phyloP scores from a whole-genome alignment of 1,284 basidiomycete species.

The Ustilago crameri region DNA sequence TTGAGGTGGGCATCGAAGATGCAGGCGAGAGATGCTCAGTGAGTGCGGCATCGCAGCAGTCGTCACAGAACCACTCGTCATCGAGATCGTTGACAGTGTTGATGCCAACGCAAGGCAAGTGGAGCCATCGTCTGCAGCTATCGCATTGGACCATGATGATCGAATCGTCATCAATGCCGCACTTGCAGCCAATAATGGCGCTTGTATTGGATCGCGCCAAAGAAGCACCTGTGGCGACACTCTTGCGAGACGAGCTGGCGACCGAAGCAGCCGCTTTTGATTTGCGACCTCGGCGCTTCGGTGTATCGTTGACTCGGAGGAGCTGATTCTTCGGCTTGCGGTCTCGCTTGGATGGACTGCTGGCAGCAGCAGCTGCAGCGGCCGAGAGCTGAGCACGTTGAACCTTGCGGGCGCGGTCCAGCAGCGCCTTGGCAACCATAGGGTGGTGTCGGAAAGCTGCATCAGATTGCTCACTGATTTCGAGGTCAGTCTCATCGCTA shows the following conservation, averaged over 20 bases:
- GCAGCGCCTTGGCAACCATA: constrained; percentile 62
- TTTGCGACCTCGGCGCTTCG: constrained; percentile 43
- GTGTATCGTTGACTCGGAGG: constrained; percentile 21
- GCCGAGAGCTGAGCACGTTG: constrained; percentile 31
- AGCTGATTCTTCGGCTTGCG: constrained; percentile 34
- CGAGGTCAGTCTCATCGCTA: constrained; percentile 34
- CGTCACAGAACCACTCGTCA: constrained; percentile 67
- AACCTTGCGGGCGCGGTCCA: constrained; percentile 52
- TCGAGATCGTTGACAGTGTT: constrained; percentile 58
- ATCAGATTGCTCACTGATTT: constrained; percentile 10
- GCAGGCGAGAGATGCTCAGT: constrained; percentile 45
- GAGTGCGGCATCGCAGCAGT: constrained; percentile 48
- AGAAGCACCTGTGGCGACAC: constrained; percentile 43
- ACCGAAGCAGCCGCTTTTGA: constrained; percentile 28
- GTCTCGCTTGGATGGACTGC: constrained; percentile 25
- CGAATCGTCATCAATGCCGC: constrained; percentile 49
- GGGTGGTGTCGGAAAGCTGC: constrained; percentile 52
- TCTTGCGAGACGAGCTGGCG: constrained; percentile 39
- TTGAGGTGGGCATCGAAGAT: constrained; percentile 40
- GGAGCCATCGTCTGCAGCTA: constrained; percentile 65
- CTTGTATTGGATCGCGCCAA: constrained; percentile 35
- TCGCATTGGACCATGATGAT: constrained; percentile 68
- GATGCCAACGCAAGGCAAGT: constrained; percentile 66
- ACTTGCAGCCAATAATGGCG: constrained; percentile 53
- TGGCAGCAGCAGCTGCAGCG: constrained; percentile 13